Evolutionary conservation across 2,329 filamentous ascomycete species (phyloP), one percentile per base, ranked within the genome.

Genomic region (Arthrobotrys iridis): DNA sequence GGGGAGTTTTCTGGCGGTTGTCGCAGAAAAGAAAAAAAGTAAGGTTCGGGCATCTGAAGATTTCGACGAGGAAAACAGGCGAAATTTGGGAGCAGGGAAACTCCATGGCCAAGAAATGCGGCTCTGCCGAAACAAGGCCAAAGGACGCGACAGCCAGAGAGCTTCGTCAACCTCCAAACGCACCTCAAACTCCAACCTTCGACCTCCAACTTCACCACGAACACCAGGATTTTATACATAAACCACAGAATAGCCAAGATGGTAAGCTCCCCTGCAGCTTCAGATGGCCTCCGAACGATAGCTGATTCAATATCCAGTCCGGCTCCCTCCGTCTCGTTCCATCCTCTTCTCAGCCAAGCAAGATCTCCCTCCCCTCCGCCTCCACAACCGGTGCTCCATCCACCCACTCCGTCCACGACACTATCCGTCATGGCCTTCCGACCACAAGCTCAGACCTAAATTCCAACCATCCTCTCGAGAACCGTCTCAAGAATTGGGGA

Each of bases 381-480:
- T 83, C 86, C 81, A 87, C 86, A 78, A 86, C 87, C 79, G 88
- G 88, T 66, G 95, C 95, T 2, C 95, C 95, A 79, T 97, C 94
- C 0, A 94, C 93, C 13, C 93, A 93, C 0, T 94, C 94, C 79
- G 86, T 98, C 77, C 93, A 96, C 86, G 95, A 98, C 85, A 93
- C 91, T 15, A 91, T 99, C 79, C 93, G 95, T 81, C 86, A 90
- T 77, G 93, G 93, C 83, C 87, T 96, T 78, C 82, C 87, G 64
- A 81, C 83, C 78, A 83, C 86, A 71, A 81, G 84, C 63, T 82
- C 84, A 60, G 80, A 84, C 68, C 85, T 90, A n/a, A 84, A 87
- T 77, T 92, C 89, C 45, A 84, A 90, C 1, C 95, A 99, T 86
- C 95, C 95, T 0, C 91, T 99, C 80, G 95, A 98, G 85, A 86